These are phyloP conservation scores for Auricularia auricula-judae DNA, from an alignment of 768 basidiomycete species.

Conservation along the genomic window DNA sequence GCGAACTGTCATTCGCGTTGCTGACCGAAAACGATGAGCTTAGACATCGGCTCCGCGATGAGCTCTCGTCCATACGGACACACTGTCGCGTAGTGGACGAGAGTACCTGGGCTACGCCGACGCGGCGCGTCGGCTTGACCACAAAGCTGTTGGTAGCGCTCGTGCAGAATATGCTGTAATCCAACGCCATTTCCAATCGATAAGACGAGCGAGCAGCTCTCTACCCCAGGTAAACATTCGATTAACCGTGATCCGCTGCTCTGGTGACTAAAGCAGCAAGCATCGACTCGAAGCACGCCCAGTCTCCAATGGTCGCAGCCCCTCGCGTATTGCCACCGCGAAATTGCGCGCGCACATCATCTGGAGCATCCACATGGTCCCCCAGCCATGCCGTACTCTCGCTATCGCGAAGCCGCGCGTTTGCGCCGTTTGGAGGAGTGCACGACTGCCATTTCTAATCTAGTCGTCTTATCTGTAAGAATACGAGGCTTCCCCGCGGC, in stretches of 20 bases:
- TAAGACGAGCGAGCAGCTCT: background rate
- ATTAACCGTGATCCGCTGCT: background rate
- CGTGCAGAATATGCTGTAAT: background rate
- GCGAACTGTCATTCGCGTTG: conserved; percentile 84
- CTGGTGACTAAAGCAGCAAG: background rate
- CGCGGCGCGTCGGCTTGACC: background rate
- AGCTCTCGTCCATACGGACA: background rate
- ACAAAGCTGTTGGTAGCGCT: background rate
- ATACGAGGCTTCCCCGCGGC: background rate
- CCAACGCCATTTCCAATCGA: background rate
- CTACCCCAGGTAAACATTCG: background rate
- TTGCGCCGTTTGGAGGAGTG: background rate
- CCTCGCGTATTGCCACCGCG: background rate
- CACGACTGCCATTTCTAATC: background rate
- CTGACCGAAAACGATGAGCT: conserved; percentile 25
- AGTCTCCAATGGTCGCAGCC: background rate
- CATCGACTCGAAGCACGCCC: background rate
- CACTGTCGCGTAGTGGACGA: background rate
- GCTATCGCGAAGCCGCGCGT: background rate
- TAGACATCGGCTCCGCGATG: background rate
- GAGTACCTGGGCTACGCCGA: background rate
- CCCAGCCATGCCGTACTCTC: background rate
- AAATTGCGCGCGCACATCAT: background rate
- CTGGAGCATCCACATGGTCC: background rate
- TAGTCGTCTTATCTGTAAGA: background rate